phyloP scores from a whole-genome alignment of 2,329 filamentous ascomycete genomes.

The Tolypocladium amazonense region DNA sequence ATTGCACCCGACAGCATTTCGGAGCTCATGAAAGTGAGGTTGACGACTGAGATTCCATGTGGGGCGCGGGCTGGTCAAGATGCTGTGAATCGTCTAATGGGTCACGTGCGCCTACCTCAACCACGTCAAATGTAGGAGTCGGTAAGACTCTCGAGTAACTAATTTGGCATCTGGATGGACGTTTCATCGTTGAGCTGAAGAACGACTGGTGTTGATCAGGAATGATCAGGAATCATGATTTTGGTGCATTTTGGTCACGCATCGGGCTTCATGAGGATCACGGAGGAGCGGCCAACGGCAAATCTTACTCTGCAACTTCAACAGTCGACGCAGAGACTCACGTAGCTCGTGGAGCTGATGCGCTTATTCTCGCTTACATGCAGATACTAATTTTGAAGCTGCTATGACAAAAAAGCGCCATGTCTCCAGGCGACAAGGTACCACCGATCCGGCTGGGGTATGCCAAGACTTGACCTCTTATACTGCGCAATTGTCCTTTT shows the following conservation, averaged over 20 bases:
- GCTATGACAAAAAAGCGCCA: not conserved
- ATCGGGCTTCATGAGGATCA: not conserved
- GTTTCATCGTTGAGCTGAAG: not conserved
- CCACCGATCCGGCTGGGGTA: too few species aligned
- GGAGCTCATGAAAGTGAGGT: not conserved
- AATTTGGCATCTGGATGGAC: not conserved
- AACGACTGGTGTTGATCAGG: not conserved
- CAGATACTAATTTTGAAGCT: not conserved
- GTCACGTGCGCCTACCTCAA: not conserved
- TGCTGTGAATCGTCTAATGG: not conserved
- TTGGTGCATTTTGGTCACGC: not conserved
- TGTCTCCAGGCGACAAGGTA: not conserved
- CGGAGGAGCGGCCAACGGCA: not conserved
- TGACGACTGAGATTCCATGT: not conserved
- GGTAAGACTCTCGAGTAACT: not conserved
- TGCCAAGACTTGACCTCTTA: not conserved
- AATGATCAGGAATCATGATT: not conserved
- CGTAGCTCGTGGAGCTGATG: not conserved
- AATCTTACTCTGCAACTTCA: too few species aligned
- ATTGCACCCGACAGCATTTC: not conserved
- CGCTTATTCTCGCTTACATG: not conserved
- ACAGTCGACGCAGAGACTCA: too few species aligned
- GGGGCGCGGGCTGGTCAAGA: not conserved
- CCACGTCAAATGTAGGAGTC: not conserved
- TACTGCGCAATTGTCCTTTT: not conserved